Percentiles rank a stretch among this genome's conserved stretches.
Conservation (phyloP, 345 rosid species). For the Ceriops tagal region DNA sequence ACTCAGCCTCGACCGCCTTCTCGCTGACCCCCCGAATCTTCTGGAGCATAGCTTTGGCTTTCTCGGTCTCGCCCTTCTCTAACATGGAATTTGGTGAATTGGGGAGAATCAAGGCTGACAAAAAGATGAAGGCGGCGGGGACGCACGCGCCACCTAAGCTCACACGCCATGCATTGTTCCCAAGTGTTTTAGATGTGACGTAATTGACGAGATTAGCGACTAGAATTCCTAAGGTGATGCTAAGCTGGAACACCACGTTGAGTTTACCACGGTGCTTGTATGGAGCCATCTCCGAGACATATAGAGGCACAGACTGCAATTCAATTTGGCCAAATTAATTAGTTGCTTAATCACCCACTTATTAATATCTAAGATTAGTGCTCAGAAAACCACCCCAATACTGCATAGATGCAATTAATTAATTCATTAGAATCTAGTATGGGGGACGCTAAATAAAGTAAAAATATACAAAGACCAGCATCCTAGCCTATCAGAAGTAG, state of each 20-base stretch:
- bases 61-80: background rate
- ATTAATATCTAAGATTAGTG: background rate
- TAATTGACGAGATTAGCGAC: slow-evolving; percentile 54
- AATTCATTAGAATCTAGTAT: too few species aligned
- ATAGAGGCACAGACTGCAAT: slow-evolving; percentile 49
- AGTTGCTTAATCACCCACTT: too few species aligned
- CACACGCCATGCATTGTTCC: slow-evolving; percentile 6
- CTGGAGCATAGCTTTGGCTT: slow-evolving; percentile 1
- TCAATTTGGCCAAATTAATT: too few species aligned
- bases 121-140: slow-evolving; percentile 5
- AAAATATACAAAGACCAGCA: too few species aligned
- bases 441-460: too few species aligned
- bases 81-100: slow-evolving; percentile 16
- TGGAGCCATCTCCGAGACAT: slow-evolving; percentile 51
- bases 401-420: too few species aligned
- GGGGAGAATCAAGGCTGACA: background rate
- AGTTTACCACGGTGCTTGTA: slow-evolving; percentile 39
- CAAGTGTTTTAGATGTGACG: slow-evolving; percentile 13
- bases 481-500: too few species aligned
- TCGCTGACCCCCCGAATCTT: background rate
- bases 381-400: too few species aligned
- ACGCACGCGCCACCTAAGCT: slow-evolving; percentile 7
- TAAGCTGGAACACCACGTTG: slow-evolving; percentile 61
- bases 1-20: slow-evolving; percentile 6
- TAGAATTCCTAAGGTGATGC: slow-evolving; percentile 64